Evolutionary conservation across 2,329 filamentous ascomycete species (phyloP), one percentile per base, ranked within the genome.

Genomic region (Penicillium sp.): DNA sequence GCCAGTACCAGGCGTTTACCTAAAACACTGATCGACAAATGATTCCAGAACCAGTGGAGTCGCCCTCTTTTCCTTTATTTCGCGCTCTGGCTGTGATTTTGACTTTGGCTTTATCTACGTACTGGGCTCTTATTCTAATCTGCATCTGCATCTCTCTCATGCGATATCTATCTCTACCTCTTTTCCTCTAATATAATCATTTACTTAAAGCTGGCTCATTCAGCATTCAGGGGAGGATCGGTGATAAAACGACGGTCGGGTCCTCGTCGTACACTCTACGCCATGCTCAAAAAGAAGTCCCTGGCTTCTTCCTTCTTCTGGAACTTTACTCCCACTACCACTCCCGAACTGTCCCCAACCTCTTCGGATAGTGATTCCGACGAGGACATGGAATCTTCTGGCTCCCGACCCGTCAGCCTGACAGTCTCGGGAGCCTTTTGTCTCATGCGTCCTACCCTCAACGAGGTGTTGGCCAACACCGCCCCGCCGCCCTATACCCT

Each of bases 401-500:
- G 64, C 57, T 69, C 72, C 48, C 67, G 73, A 59, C 74, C 75
- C 38, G 65, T 71, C 49, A 76, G 72, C 64, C 61, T 76, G 54
- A 64, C 66, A 39, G 66, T 70, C 47, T 68, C 72, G 52, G 68
- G 71, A 54, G 64, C 64, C 42, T 67, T 68, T 46, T 66, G 67
- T 57, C 60, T 71, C 68, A 80, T 66, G 59, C 76, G 83, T 63
- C 92, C 89, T 38, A 87, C 89, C 27, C 77, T 98, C 43, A 81
- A 85, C 51, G 92, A 97, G 62, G 95, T 98, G 25, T 81, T 98
- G 39, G 81, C 88, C 57, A 93, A 96, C 72, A 82, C 81, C 39
- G 88, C 93, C 31, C 84, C 88, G 7, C 84, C 89, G 35, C 93
- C 93, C 59, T 97, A 89, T 80, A 95, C 91, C 0, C 78, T 96